A percentile compares a stretch with the other conserved stretches of the same genome.
Conservation (phyloP, 495 filamentous ascomycete genomes). For the Penicillium malachiteum region DNA sequence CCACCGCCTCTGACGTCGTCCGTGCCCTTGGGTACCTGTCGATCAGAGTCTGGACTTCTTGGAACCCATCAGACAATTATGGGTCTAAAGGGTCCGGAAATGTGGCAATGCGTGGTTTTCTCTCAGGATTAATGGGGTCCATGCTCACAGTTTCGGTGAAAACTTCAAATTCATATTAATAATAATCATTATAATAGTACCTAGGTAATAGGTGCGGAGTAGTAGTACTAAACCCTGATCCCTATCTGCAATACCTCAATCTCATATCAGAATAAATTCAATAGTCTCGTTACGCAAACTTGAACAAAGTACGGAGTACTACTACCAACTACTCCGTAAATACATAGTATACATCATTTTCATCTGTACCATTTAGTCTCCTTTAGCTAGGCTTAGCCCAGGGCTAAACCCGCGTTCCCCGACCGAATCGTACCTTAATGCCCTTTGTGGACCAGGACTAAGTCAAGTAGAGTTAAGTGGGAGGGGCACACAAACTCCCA, state of each 20-base stretch:
- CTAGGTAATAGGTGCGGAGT: too few relatives aligned
- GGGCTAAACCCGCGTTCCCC: constrained; percentile 7
- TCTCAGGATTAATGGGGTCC: not conserved
- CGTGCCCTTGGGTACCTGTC: constrained; percentile 20
- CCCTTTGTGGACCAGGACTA: constrained; percentile 10
- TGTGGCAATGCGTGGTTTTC: constrained; percentile 4
- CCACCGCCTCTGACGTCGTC: constrained; percentile 25
- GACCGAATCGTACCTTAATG: constrained; percentile 15
- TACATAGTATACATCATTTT: not conserved
- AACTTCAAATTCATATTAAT: too few relatives aligned
- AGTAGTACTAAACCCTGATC: too few relatives aligned
- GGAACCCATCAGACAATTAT: not conserved
- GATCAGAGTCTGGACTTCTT: constrained; percentile 22
- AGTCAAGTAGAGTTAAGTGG: not conserved
- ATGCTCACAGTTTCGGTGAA: too few relatives aligned
- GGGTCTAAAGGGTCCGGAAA: not conserved
- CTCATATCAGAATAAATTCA: too few relatives aligned
- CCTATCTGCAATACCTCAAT: too few relatives aligned
- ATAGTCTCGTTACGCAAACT: too few relatives aligned
- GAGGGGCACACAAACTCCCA: constrained; percentile 1
- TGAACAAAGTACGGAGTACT: too few relatives aligned
- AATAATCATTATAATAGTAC: too few relatives aligned
- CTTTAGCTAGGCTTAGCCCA: constrained; percentile 5
- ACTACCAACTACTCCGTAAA: too few relatives aligned
- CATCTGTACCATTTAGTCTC: constrained; percentile 2